These are phyloP conservation scores for Schwanniomyces occidentalis DNA, from an alignment of 805 yeast species.

Conservation along the genomic window DNA sequence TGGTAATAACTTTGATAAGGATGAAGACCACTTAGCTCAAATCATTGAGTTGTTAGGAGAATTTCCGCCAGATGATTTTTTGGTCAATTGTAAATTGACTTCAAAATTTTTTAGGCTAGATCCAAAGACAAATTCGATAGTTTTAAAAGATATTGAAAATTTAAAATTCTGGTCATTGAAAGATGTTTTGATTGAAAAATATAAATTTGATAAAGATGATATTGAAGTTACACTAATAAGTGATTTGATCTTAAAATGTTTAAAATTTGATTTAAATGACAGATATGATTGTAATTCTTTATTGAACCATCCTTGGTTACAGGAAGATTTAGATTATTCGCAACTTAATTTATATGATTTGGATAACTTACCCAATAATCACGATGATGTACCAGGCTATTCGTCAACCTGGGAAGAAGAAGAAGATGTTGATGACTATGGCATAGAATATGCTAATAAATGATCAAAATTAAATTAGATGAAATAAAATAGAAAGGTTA, in stretches of 20 bases:
- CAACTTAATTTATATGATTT: slow-evolving; percentile 14
- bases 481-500: no score
- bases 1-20: slow-evolving; percentile 47
- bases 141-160: slow-evolving; percentile 45
- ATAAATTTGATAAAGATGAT: slow-evolving; percentile 39
- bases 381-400: slow-evolving; percentile 31
- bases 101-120: slow-evolving; percentile 41
- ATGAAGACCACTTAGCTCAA: slow-evolving; percentile 66
- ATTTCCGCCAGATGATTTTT: slow-evolving; percentile 41
- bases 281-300: slow-evolving; percentile 58
- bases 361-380: slow-evolving; percentile 22
- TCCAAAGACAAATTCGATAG: slow-evolving; percentile 21
- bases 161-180: slow-evolving; percentile 53
- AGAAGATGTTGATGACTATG: no score
- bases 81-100: slow-evolving; percentile 39
- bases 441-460: no score
- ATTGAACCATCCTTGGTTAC: slow-evolving; percentile 54
- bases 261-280: slow-evolving; percentile 47
- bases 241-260: slow-evolving; percentile 51
- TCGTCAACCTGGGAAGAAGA: no score
- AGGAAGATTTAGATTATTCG: slow-evolving; percentile 10
- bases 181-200: slow-evolving; percentile 50
- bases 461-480: no score
- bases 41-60: slow-evolving; percentile 53
- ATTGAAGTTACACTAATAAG: slow-evolving; percentile 38